Conservation (phyloP, 2,329 filamentous ascomycete species). For the Oidium heveae region DNA sequence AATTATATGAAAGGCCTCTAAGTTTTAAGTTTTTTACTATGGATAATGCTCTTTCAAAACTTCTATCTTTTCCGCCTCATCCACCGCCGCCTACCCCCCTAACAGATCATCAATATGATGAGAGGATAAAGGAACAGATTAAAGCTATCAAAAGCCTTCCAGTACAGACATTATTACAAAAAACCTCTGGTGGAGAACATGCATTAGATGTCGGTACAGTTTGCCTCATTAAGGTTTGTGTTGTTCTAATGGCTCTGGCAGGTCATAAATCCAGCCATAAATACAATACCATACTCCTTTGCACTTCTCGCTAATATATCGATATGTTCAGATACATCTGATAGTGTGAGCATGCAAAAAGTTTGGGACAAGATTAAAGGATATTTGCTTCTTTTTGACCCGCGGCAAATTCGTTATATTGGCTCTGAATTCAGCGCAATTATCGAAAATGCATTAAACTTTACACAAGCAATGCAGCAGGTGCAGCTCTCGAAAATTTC, state of each 20-base stretch:
- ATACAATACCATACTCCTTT: conserved; percentile 33
- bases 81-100: conserved; percentile 13
- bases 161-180: conserved; percentile 13
- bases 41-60: conserved; percentile 15
- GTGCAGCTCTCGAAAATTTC: conserved; percentile 3
- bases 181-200: conserved; percentile 13
- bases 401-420: conserved; percentile 27
- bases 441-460: conserved; percentile 15
- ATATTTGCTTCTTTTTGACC: conserved; percentile 20
- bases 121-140: conserved; percentile 17
- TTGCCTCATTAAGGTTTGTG: not conserved
- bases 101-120: conserved; percentile 19
- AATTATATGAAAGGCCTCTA: not conserved
- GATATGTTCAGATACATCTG: conserved; percentile 13
- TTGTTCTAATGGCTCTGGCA: conserved; percentile 5
- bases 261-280: conserved; percentile 23
- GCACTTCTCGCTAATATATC: conserved; percentile 24
- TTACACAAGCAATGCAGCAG: conserved; percentile 7
- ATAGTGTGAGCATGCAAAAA: conserved; percentile 5
- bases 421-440: conserved; percentile 22
- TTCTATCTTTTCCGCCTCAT: conserved; percentile 18
- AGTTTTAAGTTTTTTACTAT: conserved; percentile 5
- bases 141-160: conserved; percentile 15
- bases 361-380: conserved; percentile 24
- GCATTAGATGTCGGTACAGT: conserved; percentile 15